A percentile compares a stretch with the other conserved stretches of the same genome.
Evolutionary conservation across 2,329 filamentous ascomycete genomes (phyloP).

Genomic region (Fusarium sarcochroum): DNA sequence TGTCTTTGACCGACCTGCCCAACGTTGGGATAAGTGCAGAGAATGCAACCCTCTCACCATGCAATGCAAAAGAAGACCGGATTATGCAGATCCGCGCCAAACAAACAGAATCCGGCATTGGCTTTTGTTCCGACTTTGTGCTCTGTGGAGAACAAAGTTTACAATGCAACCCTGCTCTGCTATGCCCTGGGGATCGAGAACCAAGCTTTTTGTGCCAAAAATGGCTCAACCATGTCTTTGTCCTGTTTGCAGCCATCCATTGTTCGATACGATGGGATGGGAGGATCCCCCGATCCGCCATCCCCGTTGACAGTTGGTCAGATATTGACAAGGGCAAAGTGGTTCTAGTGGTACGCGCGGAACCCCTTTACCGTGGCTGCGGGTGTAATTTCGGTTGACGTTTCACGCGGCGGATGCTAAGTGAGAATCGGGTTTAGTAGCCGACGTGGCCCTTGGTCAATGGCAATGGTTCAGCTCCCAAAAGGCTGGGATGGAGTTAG

Average conservation of each 20-base stretch:
- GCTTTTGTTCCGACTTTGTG: constrained; percentile 13
- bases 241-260: constrained; percentile 25
- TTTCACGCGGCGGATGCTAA: constrained; percentile 48
- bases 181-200: constrained; percentile 6
- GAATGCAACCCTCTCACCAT: constrained; percentile 18
- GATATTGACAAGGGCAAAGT: constrained; percentile 29
- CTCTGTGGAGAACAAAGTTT: constrained; percentile 22
- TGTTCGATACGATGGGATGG: constrained; percentile 8
- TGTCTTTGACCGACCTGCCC: not conserved
- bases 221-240: constrained; percentile 25
- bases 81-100: constrained; percentile 10
- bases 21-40: constrained; percentile 16
- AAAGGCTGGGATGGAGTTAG: constrained; percentile 36
- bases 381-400: constrained; percentile 55
- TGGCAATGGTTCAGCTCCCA: constrained; percentile 28
- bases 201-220: constrained; percentile 42
- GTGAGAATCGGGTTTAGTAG: constrained; percentile 42
- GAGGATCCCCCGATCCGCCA: constrained; percentile 26
- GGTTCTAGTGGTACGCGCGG: constrained; percentile 32
- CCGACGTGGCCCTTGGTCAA: constrained; percentile 45
- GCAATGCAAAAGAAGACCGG: constrained; percentile 18
- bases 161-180: constrained; percentile 20
- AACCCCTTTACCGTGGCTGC: constrained; percentile 46
- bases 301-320: constrained; percentile 26
- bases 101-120: constrained; percentile 17